phyloP scores from a whole-genome alignment of 2,329 filamentous ascomycete species.

The Didymosphaeria variabile region DNA sequence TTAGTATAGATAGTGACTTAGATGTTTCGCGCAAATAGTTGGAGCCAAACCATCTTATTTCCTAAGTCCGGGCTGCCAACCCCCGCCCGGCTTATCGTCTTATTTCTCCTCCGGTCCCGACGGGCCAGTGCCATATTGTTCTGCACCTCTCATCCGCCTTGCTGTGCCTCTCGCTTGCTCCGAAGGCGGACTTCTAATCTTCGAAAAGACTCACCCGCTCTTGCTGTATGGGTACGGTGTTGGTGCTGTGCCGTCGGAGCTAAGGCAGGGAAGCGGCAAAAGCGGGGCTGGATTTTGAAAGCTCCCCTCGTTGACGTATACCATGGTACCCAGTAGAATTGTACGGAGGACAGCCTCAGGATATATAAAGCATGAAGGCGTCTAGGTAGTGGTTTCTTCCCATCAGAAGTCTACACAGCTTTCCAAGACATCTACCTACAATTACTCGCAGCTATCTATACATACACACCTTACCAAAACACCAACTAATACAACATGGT shows the following conservation, averaged over 20 bases:
- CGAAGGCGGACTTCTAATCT: not conserved
- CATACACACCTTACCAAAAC: not conserved
- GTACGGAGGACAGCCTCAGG: not conserved
- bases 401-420: not conserved
- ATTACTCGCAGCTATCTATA: not conserved
- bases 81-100: not conserved
- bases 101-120: not conserved
- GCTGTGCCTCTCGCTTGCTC: not conserved
- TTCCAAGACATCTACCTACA: not conserved
- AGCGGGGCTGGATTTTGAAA: constrained; percentile 1
- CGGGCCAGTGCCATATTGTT: not conserved
- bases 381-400: not conserved
- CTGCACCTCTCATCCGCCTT: constrained; percentile 2
- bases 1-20: not conserved
- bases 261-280: not conserved
- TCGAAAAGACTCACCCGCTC: not conserved
- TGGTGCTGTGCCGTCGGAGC: not conserved
- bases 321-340: not conserved
- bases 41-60: no score
- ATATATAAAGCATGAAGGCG: constrained; percentile 1
- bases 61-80: not conserved
- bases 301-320: constrained; percentile 1
- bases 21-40: not conserved
- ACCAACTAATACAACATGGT: constrained; percentile 34
- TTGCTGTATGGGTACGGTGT: not conserved